These are phyloP conservation scores for Sporothrix curviconia DNA, from an alignment of 2,329 filamentous ascomycete species.

Conservation along the genomic window DNA sequence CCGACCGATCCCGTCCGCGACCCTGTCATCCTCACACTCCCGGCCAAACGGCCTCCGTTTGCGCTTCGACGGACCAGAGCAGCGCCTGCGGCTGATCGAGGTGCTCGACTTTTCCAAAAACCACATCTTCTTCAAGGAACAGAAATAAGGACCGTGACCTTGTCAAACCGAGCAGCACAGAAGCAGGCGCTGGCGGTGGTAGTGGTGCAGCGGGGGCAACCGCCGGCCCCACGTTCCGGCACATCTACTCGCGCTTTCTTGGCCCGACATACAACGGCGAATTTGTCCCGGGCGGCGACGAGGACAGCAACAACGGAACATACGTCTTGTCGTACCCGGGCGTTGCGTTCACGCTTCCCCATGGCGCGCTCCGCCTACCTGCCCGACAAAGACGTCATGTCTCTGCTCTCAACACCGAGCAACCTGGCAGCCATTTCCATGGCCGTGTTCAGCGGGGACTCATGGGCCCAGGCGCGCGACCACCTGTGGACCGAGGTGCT, in stretches of 20 bases:
- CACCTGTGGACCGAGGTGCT: conserved; percentile 70
- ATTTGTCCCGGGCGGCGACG: conserved; percentile 57
- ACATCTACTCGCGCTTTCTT: conserved; percentile 89
- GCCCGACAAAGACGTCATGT: conserved; percentile 72
- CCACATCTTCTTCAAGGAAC: conserved; percentile 71
- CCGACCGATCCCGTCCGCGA: conserved; percentile 65
- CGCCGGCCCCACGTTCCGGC: conserved; percentile 68
- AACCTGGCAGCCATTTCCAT: conserved; percentile 74
- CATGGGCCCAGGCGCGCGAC: conserved; percentile 77
- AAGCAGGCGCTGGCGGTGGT: background rate
- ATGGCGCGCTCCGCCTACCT: conserved; percentile 69
- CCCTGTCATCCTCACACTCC: conserved; percentile 68
- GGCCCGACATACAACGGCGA: conserved; percentile 92
- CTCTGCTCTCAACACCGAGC: conserved; percentile 70
- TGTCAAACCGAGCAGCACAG: conserved; percentile 49
- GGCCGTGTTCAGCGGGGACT: conserved; percentile 84
- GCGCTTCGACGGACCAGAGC: conserved; percentile 89
- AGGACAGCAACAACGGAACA: conserved; percentile 54
- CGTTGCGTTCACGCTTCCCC: conserved; percentile 85
- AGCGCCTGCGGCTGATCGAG: conserved; percentile 85
- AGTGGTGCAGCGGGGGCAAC: conserved; percentile 13
- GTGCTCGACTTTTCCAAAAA: conserved; percentile 84
- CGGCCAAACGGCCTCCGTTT: conserved; percentile 81
- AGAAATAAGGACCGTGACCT: conserved; percentile 62
- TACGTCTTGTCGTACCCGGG: conserved; percentile 94